Conservation (phyloP, 257 asterid species). For the Prunella vulgaris region DNA sequence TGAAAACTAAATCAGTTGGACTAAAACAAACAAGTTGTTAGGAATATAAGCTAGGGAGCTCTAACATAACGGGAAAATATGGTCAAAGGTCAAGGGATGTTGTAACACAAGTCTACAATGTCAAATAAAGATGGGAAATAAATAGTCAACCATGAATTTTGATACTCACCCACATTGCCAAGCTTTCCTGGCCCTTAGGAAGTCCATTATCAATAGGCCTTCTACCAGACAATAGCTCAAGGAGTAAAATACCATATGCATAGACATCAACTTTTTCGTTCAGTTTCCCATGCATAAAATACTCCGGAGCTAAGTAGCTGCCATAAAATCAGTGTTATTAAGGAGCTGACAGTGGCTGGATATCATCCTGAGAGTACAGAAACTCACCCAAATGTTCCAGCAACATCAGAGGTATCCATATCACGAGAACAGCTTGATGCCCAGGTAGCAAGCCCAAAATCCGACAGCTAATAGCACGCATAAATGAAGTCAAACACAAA, state of each 20-base stretch:
- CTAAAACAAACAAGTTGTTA: neutral
- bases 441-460: constrained; percentile 77
- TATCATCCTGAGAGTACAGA: constrained; percentile 7
- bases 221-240: constrained; percentile 83
- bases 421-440: constrained; percentile 55
- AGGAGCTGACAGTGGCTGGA: constrained; percentile 1
- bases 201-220: constrained; percentile 62
- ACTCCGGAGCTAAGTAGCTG: constrained; percentile 94
- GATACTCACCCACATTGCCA: constrained; percentile 75
- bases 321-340: constrained; percentile 10
- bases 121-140: neutral
- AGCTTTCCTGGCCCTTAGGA: constrained; percentile 64
- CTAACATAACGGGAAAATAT: too few species aligned
- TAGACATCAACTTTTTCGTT: constrained; percentile 71
- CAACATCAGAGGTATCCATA: constrained; percentile 53
- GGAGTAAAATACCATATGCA: constrained; percentile 81
- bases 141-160: neutral
- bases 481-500: constrained; percentile 1
- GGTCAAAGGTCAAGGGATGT: too few species aligned
- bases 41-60: too few species aligned
- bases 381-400: constrained; percentile 90
- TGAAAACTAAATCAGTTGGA: neutral
- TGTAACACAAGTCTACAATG: too few species aligned
- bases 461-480: constrained; percentile 46
- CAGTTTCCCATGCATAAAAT: constrained; percentile 68